Conservation (phyloP, 2,329 filamentous ascomycete genomes). For the Colletotrichum acutatum region DNA sequence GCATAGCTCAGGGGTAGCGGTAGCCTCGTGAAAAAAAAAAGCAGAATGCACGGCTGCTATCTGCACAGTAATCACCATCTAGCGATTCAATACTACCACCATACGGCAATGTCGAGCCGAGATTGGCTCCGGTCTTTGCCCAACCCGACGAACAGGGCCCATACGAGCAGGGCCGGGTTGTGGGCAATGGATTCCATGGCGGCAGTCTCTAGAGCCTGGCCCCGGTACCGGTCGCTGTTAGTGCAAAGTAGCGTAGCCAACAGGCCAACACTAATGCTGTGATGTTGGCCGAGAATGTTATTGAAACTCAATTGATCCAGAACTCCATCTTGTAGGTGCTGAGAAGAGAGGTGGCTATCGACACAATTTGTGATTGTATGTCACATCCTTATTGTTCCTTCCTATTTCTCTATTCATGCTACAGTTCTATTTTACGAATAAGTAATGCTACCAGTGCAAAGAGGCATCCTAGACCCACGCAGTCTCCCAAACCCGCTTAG, state of each 20-base stretch:
- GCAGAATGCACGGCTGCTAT: not conserved
- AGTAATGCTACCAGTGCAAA: too few relatives aligned
- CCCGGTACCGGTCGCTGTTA: not conserved
- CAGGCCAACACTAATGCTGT: not conserved
- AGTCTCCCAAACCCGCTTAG: not conserved
- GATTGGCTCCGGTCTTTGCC: not conserved
- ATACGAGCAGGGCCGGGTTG: not conserved
- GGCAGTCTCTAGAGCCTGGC: not conserved
- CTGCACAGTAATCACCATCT: not conserved
- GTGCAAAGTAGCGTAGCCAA: not conserved
- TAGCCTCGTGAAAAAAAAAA: not conserved
- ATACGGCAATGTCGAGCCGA: not conserved
- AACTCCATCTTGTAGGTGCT: too few relatives aligned
- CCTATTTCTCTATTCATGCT: too few relatives aligned
- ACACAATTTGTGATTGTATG: too few relatives aligned
- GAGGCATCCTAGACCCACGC: not conserved
- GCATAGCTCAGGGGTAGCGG: not conserved
- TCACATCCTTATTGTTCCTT: too few relatives aligned
- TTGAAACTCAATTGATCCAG: too few relatives aligned
- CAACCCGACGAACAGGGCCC: not conserved
- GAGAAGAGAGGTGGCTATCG: too few relatives aligned
- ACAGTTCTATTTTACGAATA: too few relatives aligned
- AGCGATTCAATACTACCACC: not conserved
- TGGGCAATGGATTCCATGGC: not conserved
- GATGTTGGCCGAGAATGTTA: not conserved